These are phyloP conservation scores for Corniculantispora saksenae DNA, from an alignment of 2,329 filamentous ascomycete genomes.

Conservation along the genomic window DNA sequence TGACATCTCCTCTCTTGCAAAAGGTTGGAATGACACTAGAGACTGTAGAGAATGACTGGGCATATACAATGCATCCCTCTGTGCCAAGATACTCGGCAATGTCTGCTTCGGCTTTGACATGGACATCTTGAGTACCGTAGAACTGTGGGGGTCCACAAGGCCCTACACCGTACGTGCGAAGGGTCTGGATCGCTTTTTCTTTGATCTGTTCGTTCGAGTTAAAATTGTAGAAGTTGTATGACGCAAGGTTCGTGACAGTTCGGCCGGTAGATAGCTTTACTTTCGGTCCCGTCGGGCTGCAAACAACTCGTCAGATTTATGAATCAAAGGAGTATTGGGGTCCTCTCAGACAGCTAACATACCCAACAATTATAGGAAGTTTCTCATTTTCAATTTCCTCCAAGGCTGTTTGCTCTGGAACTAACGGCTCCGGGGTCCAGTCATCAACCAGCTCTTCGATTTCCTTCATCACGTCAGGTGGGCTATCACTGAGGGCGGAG, in stretches of 20 bases:
- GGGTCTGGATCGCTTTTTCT: conserved; percentile 89
- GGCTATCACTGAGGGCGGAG: not conserved
- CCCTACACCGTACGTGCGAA: conserved; percentile 93
- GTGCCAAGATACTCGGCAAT: conserved; percentile 88
- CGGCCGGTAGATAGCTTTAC: conserved; percentile 85
- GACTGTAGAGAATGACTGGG: conserved; percentile 94
- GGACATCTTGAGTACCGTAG: conserved; percentile 97
- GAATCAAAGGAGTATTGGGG: not conserved
- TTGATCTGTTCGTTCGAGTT: conserved; percentile 89
- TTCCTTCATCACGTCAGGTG: conserved; percentile 56
- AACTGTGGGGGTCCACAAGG: conserved; percentile 96
- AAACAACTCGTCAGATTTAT: conserved; percentile 2
- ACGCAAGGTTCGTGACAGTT: conserved; percentile 89
- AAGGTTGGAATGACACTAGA: conserved; percentile 97
- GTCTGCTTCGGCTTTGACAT: conserved; percentile 94
- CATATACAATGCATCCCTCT: conserved; percentile 89
- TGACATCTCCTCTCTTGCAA: conserved; percentile 94
- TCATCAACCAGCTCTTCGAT: conserved; percentile 97
- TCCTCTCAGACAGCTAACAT: conserved; percentile 25
- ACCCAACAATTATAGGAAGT: conserved; percentile 86
- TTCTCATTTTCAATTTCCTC: conserved; percentile 84
- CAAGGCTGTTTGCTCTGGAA: conserved; percentile 68
- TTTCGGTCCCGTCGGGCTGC: conserved; percentile 83
- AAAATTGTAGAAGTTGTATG: conserved; percentile 98
- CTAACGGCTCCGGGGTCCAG: conserved; percentile 92